Conservation (phyloP, 2,329 filamentous ascomycete species). For the Alternaria postmessia region DNA sequence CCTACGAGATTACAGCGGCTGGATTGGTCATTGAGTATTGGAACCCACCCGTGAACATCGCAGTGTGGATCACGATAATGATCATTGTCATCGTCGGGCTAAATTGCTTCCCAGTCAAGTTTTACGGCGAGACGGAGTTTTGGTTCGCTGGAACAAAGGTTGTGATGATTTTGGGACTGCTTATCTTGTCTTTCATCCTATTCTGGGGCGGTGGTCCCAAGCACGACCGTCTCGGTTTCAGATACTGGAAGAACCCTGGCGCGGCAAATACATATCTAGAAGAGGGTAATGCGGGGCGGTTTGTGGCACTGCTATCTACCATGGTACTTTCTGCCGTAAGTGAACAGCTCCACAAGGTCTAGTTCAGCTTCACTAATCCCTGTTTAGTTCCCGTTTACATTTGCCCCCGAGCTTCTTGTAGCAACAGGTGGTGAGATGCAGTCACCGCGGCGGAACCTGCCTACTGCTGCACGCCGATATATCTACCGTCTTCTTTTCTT, state of each 20-base stretch:
- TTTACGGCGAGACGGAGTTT: slow-evolving; percentile 50
- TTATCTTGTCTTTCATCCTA: slow-evolving; percentile 63
- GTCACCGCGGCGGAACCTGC: slow-evolving; percentile 66
- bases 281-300: slow-evolving; percentile 58
- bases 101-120: slow-evolving; percentile 48
- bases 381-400: slow-evolving; percentile 10
- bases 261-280: slow-evolving; percentile 61
- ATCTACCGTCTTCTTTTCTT: slow-evolving; percentile 70
- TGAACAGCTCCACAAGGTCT: not conserved
- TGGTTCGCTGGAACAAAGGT: slow-evolving; percentile 46
- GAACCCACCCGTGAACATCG: slow-evolving; percentile 43
- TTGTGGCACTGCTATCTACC: slow-evolving; percentile 61
- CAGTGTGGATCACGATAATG: slow-evolving; percentile 50
- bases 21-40: slow-evolving; percentile 51
- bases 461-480: slow-evolving; percentile 66
- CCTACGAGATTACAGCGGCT: slow-evolving; percentile 48
- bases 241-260: slow-evolving; percentile 65
- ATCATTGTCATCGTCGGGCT: slow-evolving; percentile 46
- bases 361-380: not conserved
- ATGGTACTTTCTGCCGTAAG: slow-evolving; percentile 62
- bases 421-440: slow-evolving; percentile 67
- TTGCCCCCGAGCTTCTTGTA: slow-evolving; percentile 45
- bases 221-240: slow-evolving; percentile 62
- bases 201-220: slow-evolving; percentile 65
- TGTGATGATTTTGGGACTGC: slow-evolving; percentile 54